A percentile compares a stretch with the other conserved stretches of the same genome.
phyloP scores from a whole-genome alignment of 2,329 filamentous ascomycete species.

The Daldinia eschscholtzii region DNA sequence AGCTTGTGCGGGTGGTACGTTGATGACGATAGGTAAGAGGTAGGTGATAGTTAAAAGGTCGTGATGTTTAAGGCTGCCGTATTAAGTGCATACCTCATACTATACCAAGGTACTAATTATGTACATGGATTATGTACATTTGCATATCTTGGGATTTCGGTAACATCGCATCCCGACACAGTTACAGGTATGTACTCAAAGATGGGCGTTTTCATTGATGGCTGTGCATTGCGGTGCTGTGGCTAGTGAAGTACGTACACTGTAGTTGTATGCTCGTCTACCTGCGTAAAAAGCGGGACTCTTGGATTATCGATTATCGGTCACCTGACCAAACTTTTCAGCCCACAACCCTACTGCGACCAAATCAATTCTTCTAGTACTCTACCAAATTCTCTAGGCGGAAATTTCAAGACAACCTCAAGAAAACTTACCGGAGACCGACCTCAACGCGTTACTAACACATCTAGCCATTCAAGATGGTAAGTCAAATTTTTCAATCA shows the following conservation, averaged over 20 bases:
- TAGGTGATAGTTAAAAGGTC: background rate
- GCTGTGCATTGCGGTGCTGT: background rate
- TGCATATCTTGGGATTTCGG: constrained; percentile 9
- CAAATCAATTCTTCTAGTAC: constrained; percentile 47
- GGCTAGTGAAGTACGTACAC: constrained; percentile 1
- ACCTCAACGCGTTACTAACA: constrained; percentile 45
- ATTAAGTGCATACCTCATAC: too few relatives aligned
- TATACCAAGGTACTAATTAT: constrained; percentile 16
- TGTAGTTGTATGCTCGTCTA: constrained; percentile 22
- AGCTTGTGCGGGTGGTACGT: constrained; percentile 19
- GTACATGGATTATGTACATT: constrained; percentile 11
- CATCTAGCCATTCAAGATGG: constrained; percentile 59
- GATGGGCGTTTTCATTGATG: background rate
- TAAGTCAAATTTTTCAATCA: constrained; percentile 54
- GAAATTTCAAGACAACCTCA: constrained; percentile 50
- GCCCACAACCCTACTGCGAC: constrained; percentile 47
- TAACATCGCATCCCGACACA: background rate
- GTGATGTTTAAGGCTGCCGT: constrained; percentile 5
- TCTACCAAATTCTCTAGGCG: constrained; percentile 48
- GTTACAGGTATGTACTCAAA: background rate
- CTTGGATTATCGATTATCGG: constrained; percentile 1
- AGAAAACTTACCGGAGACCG: constrained; percentile 46
- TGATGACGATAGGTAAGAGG: constrained; percentile 23
- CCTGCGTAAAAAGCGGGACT: constrained; percentile 10
- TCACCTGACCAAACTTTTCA: constrained; percentile 46